phyloP scores from a whole-genome alignment of 2,329 filamentous ascomycete genomes.

The Hypoxylon sp. region DNA sequence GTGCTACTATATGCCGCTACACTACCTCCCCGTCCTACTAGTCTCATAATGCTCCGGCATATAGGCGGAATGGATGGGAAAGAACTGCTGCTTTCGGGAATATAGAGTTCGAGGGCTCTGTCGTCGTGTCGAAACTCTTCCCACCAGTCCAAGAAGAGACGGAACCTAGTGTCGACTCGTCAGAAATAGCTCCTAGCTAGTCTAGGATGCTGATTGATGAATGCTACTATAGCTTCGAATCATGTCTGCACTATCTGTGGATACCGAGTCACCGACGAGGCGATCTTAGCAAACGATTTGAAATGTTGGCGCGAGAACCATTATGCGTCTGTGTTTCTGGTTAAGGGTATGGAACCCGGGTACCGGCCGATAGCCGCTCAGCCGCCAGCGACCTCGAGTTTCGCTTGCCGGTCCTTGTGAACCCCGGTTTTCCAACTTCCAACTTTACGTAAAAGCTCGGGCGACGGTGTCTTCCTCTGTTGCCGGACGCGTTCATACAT shows the following conservation, averaged over 20 bases:
- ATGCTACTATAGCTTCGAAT: conserved; percentile 26
- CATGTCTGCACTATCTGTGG: conserved; percentile 20
- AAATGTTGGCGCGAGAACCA: conserved; percentile 9
- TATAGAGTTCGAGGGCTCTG: conserved; percentile 2
- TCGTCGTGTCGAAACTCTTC: not conserved
- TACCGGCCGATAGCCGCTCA: conserved; percentile 34
- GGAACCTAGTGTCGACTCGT: not conserved
- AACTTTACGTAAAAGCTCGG: conserved; percentile 4
- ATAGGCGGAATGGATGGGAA: not conserved
- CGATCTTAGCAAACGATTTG: conserved; percentile 20
- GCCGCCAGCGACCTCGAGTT: conserved; percentile 16
- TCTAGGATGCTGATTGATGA: conserved; percentile 14
- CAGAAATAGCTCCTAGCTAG: conserved; percentile 8
- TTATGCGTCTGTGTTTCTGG: not conserved
- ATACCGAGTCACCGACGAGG: conserved; percentile 5
- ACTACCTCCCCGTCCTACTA: not conserved
- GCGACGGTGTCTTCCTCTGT: not conserved
- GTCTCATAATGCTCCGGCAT: conserved; percentile 3
- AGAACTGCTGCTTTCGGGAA: conserved; percentile 5
- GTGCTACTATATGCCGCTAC: conserved; percentile 3
- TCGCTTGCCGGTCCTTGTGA: not conserved
- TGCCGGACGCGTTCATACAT: conserved; percentile 6
- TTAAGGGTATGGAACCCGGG: not conserved
- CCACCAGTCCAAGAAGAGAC: conserved; percentile 1
- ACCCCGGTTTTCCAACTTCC: not conserved